These are phyloP conservation scores for Backusella morwellensis DNA, from an alignment of 192 early-diverging fungal species.

Conservation along the genomic window DNA sequence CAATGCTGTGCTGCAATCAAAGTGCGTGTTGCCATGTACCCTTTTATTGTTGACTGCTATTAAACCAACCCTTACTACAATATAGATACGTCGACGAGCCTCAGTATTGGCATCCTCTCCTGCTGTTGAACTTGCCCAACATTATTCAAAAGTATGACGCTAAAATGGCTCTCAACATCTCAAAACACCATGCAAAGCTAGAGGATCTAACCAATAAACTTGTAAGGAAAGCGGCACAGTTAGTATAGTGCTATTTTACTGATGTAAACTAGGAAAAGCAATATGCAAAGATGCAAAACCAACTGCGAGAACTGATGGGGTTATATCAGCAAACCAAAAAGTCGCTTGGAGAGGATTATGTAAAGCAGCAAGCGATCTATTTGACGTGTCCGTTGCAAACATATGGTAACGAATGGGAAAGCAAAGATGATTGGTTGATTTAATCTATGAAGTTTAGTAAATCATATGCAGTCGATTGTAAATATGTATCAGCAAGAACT, in stretches of 20 bases:
- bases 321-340: not conserved
- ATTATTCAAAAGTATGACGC: constrained; percentile 19
- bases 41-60: not conserved
- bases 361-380: constrained; percentile 9
- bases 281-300: constrained; percentile 26
- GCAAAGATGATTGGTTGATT: not conserved
- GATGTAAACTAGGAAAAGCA: constrained; percentile 10
- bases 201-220: constrained; percentile 10
- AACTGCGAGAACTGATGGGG: constrained; percentile 3
- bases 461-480: constrained; percentile 10
- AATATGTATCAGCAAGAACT: constrained; percentile 29
- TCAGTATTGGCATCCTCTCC: constrained; percentile 32
- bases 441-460: not conserved
- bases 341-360: not conserved
- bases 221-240: constrained; percentile 5
- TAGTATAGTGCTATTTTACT: not conserved
- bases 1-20: constrained; percentile 30
- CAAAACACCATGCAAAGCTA: constrained; percentile 4
- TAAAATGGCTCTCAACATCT: constrained; percentile 14
- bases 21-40: constrained; percentile 13
- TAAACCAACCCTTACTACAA: not conserved
- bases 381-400: constrained; percentile 24
- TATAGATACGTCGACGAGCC: constrained; percentile 29
- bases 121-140: constrained; percentile 16
- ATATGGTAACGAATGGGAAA: constrained; percentile 18